phyloP scores from a whole-genome alignment of 768 basidiomycete genomes.

The Leccinum imitatum region DNA sequence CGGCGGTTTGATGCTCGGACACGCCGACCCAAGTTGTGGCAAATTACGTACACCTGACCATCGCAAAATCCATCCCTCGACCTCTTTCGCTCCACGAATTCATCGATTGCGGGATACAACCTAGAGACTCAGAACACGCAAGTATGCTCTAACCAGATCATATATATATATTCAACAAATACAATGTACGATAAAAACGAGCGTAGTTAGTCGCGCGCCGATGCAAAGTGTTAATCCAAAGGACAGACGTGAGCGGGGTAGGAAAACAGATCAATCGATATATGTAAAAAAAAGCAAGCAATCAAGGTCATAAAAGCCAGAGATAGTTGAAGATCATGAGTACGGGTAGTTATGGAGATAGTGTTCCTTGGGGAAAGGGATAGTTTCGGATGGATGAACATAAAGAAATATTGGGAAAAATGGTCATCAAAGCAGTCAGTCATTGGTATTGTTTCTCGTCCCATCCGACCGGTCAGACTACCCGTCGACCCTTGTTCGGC shows the following conservation, averaged over 20 bases:
- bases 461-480: constrained; percentile 4
- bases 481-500: constrained; percentile 32
- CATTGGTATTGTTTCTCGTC: neutral
- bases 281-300: neutral
- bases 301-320: neutral
- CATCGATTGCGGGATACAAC: neutral
- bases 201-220: neutral
- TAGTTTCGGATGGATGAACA: neutral
- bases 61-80: too few species aligned
- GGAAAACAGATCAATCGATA: neutral
- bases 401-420: neutral
- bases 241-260: neutral
- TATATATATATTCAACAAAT: neutral
- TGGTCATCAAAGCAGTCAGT: constrained; percentile 3
- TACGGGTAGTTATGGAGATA: neutral
- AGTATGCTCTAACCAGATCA: neutral
- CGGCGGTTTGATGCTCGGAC: too few species aligned
- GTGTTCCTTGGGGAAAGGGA: neutral
- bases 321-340: neutral
- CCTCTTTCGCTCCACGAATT: too few species aligned
- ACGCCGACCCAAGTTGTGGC: too few species aligned
- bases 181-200: neutral
- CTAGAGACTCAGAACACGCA: neutral
- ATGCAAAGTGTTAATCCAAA: neutral
- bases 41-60: too few species aligned